phyloP scores from a whole-genome alignment of 192 early-diverging fungal species.

The Podila epicladia region DNA sequence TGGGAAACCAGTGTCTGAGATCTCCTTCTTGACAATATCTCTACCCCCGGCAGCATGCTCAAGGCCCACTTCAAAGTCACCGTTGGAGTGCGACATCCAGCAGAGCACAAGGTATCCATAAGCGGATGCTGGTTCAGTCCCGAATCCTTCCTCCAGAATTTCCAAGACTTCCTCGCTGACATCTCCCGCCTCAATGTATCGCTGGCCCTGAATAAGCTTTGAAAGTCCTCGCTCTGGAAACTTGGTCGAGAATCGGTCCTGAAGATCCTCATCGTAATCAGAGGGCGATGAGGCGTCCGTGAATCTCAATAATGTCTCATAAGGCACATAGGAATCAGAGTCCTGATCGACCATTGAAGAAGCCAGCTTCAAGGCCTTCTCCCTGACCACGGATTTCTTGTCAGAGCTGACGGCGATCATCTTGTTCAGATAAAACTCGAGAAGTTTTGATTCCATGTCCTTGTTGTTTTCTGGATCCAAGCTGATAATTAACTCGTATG shows the following conservation, averaged over 20 bases:
- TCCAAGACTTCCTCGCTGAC: constrained; percentile 13
- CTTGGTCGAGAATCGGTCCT: constrained; percentile 51
- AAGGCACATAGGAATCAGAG: constrained; percentile 43
- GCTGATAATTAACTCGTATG: constrained; percentile 48
- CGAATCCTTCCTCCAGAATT: constrained; percentile 55
- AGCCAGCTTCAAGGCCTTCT: constrained; percentile 50
- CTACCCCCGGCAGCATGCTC: constrained; percentile 59
- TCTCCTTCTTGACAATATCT: constrained; percentile 44
- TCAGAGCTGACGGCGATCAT: constrained; percentile 16
- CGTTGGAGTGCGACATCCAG: constrained; percentile 58
- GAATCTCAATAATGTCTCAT: constrained; percentile 60
- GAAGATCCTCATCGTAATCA: constrained; percentile 54
- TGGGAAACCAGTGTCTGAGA: constrained; percentile 23
- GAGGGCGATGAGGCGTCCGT: constrained; percentile 47
- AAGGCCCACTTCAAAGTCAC: constrained; percentile 62
- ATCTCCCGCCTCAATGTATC: constrained; percentile 39
- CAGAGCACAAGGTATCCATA: constrained; percentile 60
- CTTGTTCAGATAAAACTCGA: constrained; percentile 52
- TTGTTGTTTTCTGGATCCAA: constrained; percentile 22
- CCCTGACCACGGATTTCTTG: constrained; percentile 26
- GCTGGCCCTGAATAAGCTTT: constrained; percentile 57
- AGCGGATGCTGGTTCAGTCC: constrained; percentile 37
- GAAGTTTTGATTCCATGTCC: constrained; percentile 29
- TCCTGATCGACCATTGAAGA: constrained; percentile 32
- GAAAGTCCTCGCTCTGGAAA: constrained; percentile 58